These are phyloP conservation scores for Epipyxis sp. DNA, from an alignment of 108 stramenopile species.

Conservation along the genomic window DNA sequence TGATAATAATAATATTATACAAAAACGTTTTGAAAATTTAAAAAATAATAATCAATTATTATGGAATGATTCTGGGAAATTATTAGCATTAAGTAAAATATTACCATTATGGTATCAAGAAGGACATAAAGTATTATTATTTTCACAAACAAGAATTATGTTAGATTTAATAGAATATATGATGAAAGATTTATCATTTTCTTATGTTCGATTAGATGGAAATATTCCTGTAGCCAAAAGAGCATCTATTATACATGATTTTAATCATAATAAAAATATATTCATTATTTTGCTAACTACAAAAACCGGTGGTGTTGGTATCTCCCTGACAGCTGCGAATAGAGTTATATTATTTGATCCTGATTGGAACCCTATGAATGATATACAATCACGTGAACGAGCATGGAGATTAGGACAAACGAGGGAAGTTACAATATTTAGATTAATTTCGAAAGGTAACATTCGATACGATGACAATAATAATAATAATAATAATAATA, in stretches of 20 bases:
- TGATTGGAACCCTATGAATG: constrained; percentile 95
- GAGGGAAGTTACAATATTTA: constrained; percentile 68
- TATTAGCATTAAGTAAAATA: constrained; percentile 83
- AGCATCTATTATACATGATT: constrained; percentile 78
- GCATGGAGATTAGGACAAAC: constrained; percentile 85
- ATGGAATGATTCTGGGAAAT: constrained; percentile 73
- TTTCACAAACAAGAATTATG: constrained; percentile 91
- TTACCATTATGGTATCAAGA: constrained; percentile 79
- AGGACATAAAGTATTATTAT: constrained; percentile 89
- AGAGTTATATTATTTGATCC: constrained; percentile 73
- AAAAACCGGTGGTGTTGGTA: constrained; percentile 90
- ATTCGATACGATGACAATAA: too few relatives aligned
- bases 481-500: too few relatives aligned
- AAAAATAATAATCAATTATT: background rate
- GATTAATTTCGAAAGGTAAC: too few relatives aligned
- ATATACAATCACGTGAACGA: constrained; percentile 78
- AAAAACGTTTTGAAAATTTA: background rate
- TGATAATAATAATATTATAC: background rate
- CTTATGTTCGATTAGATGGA: constrained; percentile 85
- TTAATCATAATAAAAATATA: constrained; percentile 74
- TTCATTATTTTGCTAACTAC: constrained; percentile 93
- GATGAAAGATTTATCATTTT: constrained; percentile 64
- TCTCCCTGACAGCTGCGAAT: constrained; percentile 63
- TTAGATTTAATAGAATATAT: constrained; percentile 83
- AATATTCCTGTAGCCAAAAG: constrained; percentile 80